Percentiles rank a stretch among this genome's conserved stretches.
phyloP scores from a whole-genome alignment of 441 rosid genomes.

The Theobroma grandiflorum region DNA sequence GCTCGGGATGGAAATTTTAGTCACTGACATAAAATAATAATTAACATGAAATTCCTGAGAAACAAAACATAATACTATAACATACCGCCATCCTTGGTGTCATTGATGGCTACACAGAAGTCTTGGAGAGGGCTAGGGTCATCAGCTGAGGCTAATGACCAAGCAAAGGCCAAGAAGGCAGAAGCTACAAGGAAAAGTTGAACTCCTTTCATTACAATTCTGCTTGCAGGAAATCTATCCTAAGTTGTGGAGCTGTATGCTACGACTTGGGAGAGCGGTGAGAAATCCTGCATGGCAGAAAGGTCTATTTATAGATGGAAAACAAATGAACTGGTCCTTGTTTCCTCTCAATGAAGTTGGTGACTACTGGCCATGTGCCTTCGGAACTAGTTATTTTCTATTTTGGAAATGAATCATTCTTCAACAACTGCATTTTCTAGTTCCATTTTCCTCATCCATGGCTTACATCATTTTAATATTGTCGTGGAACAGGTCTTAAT shows the following conservation, averaged over 20 bases:
- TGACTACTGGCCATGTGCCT: too few species aligned
- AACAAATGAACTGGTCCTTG: not conserved
- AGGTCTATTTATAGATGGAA: slow-evolving; percentile 23
- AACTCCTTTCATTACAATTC: slow-evolving; percentile 8
- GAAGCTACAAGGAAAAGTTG: not conserved
- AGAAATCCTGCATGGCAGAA: not conserved
- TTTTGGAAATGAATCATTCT: too few species aligned
- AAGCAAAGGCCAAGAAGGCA: slow-evolving; percentile 22
- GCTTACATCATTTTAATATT: too few species aligned
- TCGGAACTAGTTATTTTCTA: too few species aligned
- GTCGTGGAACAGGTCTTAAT: too few species aligned
- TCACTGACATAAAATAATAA: too few species aligned
- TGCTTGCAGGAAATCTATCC: not conserved
- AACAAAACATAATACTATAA: too few species aligned
- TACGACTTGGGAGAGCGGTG: not conserved
- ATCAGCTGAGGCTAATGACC: not conserved
- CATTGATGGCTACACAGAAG: slow-evolving; percentile 33
- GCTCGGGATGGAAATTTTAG: not conserved
- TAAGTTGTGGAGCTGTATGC: not conserved
- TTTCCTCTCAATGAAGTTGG: too few species aligned
- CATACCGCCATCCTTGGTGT: not conserved
- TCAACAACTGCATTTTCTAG: too few species aligned
- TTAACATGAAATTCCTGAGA: too few species aligned
- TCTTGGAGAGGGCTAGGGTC: slow-evolving; percentile 42
- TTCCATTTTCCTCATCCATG: too few species aligned